Evolutionary conservation across 75 land plant genomes (phyloP), one percentile per base, ranked within the genome.

Genomic region (Chamaecyparis obtusa): DNA sequence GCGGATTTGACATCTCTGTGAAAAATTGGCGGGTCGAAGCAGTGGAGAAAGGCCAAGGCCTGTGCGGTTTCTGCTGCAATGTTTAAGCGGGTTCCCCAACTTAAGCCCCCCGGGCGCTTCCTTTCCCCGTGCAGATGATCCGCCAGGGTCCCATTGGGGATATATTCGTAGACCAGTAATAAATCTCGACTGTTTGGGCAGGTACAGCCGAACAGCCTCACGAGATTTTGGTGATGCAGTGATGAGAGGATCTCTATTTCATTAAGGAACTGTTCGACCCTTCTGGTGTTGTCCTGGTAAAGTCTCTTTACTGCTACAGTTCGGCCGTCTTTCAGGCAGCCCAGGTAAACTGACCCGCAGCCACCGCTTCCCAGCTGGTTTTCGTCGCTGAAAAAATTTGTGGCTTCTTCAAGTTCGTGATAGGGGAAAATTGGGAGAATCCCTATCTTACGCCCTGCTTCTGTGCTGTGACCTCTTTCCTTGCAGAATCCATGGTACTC

Each of bases 341-440:
- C 93, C 33, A 87, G 87, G 88, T 87, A 94, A 30, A 96, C 97
- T 46, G 89, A 85, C 14, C 95, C 95, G 37, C 93, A 96, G 35
- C 94, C 95, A 33, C 97, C 97, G 60, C 87, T 91, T 37, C 97
- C 97, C 41, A 96, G 87, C 15, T 86, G 16, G 83, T 91, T 92
- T 21, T 83, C 69, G 13, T 81, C 83, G 78, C 54, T 77, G 90
- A 96, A 96, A 36, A 46, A 30, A 51, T 89, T 84, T 55, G 96
- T 92, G 39, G 95, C 94, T 48, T 46, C 30, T 24, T 88, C 84
- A 46, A 92, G 91, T 74, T 88, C 85, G 27, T 87, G 60, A 84
- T 88, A 85, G 54, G 89, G 71, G 88, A 90, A 92, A 55, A 71
- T 91, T 74, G 46, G 93, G 51, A 90, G 89, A 44, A 36, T 33